These are phyloP conservation scores for Ogataea naganishii DNA, from an alignment of 805 yeast species.

Conservation along the genomic window DNA sequence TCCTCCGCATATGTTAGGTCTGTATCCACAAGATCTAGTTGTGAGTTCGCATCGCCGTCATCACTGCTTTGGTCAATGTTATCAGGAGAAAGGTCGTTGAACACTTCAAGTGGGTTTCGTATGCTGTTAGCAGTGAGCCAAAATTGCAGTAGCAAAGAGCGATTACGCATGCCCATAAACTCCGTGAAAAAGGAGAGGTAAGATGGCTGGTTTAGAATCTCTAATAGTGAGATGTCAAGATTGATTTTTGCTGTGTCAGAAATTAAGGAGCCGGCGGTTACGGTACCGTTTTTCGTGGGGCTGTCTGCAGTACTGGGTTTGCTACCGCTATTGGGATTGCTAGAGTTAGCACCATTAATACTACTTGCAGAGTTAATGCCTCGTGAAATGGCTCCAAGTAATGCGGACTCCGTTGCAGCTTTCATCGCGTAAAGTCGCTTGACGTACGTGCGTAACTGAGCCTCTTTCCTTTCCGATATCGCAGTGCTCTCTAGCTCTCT, in stretches of 20 bases:
- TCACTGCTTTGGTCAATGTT: constrained; percentile 20
- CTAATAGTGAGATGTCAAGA: constrained; percentile 25
- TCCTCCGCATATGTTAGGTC: constrained; percentile 41
- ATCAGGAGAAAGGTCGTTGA: constrained; percentile 14
- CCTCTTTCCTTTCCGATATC: constrained; percentile 4
- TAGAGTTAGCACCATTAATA: constrained; percentile 1
- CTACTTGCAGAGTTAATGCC: not conserved
- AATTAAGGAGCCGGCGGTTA: constrained; percentile 5
- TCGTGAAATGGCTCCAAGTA: constrained; percentile 5
- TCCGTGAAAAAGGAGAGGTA: constrained; percentile 42
- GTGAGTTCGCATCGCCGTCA: constrained; percentile 13
- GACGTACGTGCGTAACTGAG: constrained; percentile 10
- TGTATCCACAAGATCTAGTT: constrained; percentile 6
- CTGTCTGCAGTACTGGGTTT: not conserved
- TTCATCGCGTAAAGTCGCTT: constrained; percentile 13
- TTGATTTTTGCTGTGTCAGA: too few relatives aligned
- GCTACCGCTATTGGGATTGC: not conserved
- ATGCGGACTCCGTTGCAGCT: constrained; percentile 12
- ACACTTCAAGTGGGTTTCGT: constrained; percentile 63
- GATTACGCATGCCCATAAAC: constrained; percentile 43
- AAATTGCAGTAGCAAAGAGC: constrained; percentile 42
- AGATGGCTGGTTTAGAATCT: constrained; percentile 39
- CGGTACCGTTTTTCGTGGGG: constrained; percentile 1
- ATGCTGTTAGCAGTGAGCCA: constrained; percentile 63
- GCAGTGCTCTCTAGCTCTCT: constrained; percentile 21